Evolutionary conservation across 108 stramenopile species (phyloP).

Genomic region (Skeletonema costatum): DNA sequence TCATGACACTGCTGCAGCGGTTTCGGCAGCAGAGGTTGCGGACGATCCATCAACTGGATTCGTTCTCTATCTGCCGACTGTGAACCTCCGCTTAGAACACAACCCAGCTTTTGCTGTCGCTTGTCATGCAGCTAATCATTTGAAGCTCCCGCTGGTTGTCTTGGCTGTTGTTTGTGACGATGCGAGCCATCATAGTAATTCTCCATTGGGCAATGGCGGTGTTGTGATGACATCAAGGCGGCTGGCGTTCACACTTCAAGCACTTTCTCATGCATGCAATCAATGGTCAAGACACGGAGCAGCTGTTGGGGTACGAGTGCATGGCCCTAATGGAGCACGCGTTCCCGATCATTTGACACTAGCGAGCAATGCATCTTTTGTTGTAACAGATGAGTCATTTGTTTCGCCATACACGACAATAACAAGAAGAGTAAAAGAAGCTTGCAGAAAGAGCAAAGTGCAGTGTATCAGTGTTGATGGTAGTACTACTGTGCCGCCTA

Average conservation of each 20-base stretch:
- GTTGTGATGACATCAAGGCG: conserved; percentile 56
- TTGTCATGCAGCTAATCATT: conserved; percentile 52
- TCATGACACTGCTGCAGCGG: neutral
- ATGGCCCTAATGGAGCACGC: conserved; percentile 37
- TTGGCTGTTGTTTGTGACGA: conserved; percentile 58
- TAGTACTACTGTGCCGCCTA: conserved; percentile 65
- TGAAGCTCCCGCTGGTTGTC: conserved; percentile 46
- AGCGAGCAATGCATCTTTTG: conserved; percentile 38
- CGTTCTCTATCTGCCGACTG: conserved; percentile 69
- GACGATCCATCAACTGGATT: conserved; percentile 12
- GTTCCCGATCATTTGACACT: conserved; percentile 67
- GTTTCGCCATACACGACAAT: conserved; percentile 55
- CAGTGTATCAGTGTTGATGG: conserved; percentile 64
- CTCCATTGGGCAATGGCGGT: neutral
- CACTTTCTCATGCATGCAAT: conserved; percentile 38
- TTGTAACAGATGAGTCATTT: conserved; percentile 70
- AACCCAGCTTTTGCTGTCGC: conserved; percentile 75
- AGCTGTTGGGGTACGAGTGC: conserved; percentile 56
- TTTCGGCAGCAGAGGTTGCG: neutral
- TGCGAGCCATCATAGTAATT: neutral
- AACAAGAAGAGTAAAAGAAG: conserved; percentile 35
- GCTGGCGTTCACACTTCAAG: conserved; percentile 60
- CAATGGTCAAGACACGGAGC: conserved; percentile 54
- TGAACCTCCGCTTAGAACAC: conserved; percentile 55
- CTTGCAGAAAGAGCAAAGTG: conserved; percentile 22